Evolutionary conservation across 768 basidiomycete genomes (phyloP), one percentile per base, ranked within the genome.

Genomic region (Boletus tomentosulus): DNA sequence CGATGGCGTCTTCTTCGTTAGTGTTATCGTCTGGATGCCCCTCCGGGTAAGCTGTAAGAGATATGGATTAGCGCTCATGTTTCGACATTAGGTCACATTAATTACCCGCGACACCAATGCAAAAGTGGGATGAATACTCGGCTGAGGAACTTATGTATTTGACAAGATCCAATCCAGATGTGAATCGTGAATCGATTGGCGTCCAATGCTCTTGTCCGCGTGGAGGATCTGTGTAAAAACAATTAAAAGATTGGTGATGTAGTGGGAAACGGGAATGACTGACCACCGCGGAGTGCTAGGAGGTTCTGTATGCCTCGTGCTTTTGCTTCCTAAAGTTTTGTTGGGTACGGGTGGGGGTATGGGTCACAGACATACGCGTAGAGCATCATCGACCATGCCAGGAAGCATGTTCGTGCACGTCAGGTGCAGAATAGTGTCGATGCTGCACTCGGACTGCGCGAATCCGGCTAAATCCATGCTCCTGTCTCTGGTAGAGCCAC

Each of bases 401-500:
- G 86, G 77, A 63, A 88, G 83, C 88, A 98, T 95, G 71, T 98
- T 97, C 31, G 97, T 98, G 74, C 96, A 98, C 7, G 96, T 98
- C 60, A 99, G 70, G 74, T 99, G 97, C 67, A 99, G 76, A 56
- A 97, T 81, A 1, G 92, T 94, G 61, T 97, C 91, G 42, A 95
- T 73, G 1, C 81, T 84, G 69, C 90, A 81, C 51, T 85, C 82
- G 16, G 76, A 73, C 67, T 93, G 90, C 2, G 83, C 83, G 51
- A 92, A 71, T 11, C 81, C 81, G 0, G 94, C 95, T 3, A 99
- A 81, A 59, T 95, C 93, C 38, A 99, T 74, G 65, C 85, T 91
- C 31, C 89, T 80, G 33, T 94, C 89, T 61, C 82, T 92, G 0
- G 96, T 98, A 7, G 85, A 84, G 2, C 97, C 96, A 10, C 97